Evolutionary conservation across 2,329 filamentous ascomycete species (phyloP), one percentile per base, ranked within the genome.

Genomic region (Hirsutella rhossiliensis): DNA sequence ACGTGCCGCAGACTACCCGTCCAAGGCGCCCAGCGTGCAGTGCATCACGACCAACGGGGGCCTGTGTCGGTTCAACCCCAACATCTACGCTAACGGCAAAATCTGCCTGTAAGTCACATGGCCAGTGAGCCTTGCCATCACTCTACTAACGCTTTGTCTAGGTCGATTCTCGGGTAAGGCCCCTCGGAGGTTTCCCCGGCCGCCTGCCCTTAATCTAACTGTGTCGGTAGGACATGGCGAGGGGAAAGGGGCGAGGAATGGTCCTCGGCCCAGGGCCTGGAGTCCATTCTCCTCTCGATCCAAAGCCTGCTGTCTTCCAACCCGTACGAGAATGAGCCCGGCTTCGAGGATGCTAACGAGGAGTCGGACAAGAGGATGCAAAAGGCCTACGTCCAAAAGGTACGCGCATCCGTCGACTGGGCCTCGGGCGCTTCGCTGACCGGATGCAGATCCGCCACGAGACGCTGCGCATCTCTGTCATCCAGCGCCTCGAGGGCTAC

Each of bases 291-390:
- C 40, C 78, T 97, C 43, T 97, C 90, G 5, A 96, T 98, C 45
- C 92, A 98, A 63, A 96, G 89, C 61, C 71, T 98, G 38, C 89
- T 98, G 83, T 95, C 88, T 1, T 67, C 78, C 27, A 95, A 96
- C 54, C 92, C 90, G 0, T 97, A 95, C 63, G 87, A 92, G 59
- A 96, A 97, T 55, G 92, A 98, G 60, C 92, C 92, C 1, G 92
- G 92, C 6, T 96, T 87, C 54, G 90, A 97, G 60, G 75, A 84
- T 47, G 76, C 81, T 12, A 82, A 82, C 39, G 72, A 76, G 9
- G 65, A 72, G 1, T 65, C 72, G 4, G 87, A 94, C 60, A 82
- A 85, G 63, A 78, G 80, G 61, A 73, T 80, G 46, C 85, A 89
- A 61, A 73, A 76, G 48, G 71, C 78, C 11, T 96, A 96, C 56